These are phyloP conservation scores for Thalassiosira hispida DNA, from an alignment of 352 stramenopile genomes.

Conservation along the genomic window DNA sequence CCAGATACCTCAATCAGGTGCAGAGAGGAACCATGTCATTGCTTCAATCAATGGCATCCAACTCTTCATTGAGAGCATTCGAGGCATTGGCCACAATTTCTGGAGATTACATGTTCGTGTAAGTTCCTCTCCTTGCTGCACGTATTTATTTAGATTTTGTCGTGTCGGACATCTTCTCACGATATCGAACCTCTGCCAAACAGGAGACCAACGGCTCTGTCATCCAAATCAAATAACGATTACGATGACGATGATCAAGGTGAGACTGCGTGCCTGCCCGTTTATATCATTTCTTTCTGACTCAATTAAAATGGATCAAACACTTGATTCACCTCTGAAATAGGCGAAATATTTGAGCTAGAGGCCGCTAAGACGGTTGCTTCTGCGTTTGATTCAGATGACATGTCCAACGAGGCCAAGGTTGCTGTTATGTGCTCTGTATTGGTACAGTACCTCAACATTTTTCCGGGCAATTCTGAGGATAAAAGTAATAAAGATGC, in stretches of 20 bases:
- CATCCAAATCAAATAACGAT: conserved; percentile 9
- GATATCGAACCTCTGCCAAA: not conserved
- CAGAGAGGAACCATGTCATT: conserved; percentile 77
- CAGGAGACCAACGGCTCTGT: conserved; percentile 34
- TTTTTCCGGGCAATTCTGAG: conserved; percentile 36
- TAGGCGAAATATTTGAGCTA: conserved; percentile 57
- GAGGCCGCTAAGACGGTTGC: conserved; percentile 57
- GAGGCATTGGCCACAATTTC: conserved; percentile 60
- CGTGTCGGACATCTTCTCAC: conserved; percentile 2
- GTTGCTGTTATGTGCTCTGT: conserved; percentile 64
- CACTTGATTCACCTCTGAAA: conserved; percentile 8
- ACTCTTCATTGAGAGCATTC: conserved; percentile 74
- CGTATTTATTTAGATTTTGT: not conserved
- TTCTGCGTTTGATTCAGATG: conserved; percentile 55
- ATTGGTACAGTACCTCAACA: conserved; percentile 55
- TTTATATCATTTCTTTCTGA: not conserved
- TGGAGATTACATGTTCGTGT: conserved; percentile 63
- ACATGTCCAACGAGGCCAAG: conserved; percentile 51
- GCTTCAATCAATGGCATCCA: conserved; percentile 70
- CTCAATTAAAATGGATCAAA: not conserved
- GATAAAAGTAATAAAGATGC: conserved; percentile 1
- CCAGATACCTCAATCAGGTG: conserved; percentile 79
- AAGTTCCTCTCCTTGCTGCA: conserved; percentile 24
- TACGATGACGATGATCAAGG: conserved; percentile 37
- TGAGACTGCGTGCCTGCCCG: conserved; percentile 11